Evolutionary conservation across 2,329 filamentous ascomycete species (phyloP).

Genomic region (Aspergillus tubingensis): DNA sequence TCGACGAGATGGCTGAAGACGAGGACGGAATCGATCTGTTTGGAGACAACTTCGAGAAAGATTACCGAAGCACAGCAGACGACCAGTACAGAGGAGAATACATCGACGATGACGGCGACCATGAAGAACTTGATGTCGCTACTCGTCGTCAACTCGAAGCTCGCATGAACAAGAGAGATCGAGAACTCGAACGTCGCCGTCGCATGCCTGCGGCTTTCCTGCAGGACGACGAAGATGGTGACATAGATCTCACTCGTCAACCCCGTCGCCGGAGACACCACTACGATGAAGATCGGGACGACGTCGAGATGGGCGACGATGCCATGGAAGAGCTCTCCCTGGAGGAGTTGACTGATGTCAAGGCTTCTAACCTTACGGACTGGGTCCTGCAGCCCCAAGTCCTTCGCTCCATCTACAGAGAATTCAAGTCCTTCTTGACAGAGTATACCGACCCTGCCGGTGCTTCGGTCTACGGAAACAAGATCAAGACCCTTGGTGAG

Average conservation of each 20-base stretch:
- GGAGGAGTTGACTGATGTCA: conserved; percentile 88
- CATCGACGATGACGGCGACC: conserved; percentile 67
- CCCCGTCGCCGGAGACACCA: conserved; percentile 81
- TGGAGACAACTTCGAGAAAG: conserved; percentile 66
- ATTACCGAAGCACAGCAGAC: conserved; percentile 53
- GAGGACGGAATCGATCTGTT: conserved; percentile 71
- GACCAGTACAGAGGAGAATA: conserved; percentile 60
- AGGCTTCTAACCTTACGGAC: conserved; percentile 87
- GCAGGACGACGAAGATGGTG: conserved; percentile 75
- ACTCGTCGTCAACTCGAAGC: conserved; percentile 63
- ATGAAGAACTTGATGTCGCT: conserved; percentile 61
- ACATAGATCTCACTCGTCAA: conserved; percentile 82
- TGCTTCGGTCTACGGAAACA: conserved; percentile 89
- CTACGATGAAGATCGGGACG: conserved; percentile 93
- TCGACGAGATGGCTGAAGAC: conserved; percentile 69
- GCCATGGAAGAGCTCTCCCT: conserved; percentile 95
- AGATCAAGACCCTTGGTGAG: conserved; percentile 93
- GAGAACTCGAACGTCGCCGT: conserved; percentile 59
- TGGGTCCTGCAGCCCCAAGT: conserved; percentile 92
- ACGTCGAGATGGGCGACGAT: conserved; percentile 83
- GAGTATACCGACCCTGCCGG: conserved; percentile 91
- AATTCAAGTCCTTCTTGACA: conserved; percentile 96
- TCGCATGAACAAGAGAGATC: conserved; percentile 62
- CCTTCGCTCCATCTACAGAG: conserved; percentile 87
- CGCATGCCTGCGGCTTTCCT: conserved; percentile 65